Evolutionary conservation across 495 filamentous ascomycete species (phyloP), one percentile per base, ranked within the genome.

Genomic region (Trichoderma parareesei): DNA sequence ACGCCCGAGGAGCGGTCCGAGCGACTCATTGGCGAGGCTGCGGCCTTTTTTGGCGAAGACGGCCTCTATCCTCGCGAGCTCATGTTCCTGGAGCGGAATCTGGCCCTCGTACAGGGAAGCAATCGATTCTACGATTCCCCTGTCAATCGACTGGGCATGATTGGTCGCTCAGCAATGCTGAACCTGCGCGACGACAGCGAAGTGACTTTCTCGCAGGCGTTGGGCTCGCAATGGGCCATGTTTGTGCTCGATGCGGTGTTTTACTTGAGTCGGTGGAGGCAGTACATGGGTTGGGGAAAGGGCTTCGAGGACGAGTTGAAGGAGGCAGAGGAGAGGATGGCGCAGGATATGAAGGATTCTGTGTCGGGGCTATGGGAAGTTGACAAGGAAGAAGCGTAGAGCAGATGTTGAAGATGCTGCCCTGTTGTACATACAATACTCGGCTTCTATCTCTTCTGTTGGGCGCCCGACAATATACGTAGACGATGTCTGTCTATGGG

Each of bases 141-240:
- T 0, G 92, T 98, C 13, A 98, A 98, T 72, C 78, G 94, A 1
- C 87, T 98, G 67, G 97, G 96, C 78, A 92, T 97, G 69, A 97
- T 93, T 42, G 93, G 92, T 13, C 81, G 81, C 43, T 97, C 93
- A 93, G 94, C 94, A 0, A 89, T 84, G 46, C 79, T 89, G 9
- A 89, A 88, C 62, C 75, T 96, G 18, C 89, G 85, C 33, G 88
- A 94, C 69, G 84, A 84, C 62, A 69, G 64, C 64, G 73, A 75
- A 61, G 73, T 74, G 66, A 79, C 74, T 40, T 70, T 61, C 65
- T 69, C 67, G 11, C 71, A 74, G 65, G 70, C 76, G 41, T 77
- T 81, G 62, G 81, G 86, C 74, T 98, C 97, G 76, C 85, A 85
- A 64, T 70, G 84, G 1, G 91, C 96, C 46, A 67, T 98, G 67